A percentile compares a stretch with the other conserved stretches of the same genome.
These are phyloP conservation scores for Edaphochlamys debaryana DNA, from an alignment of 139 green algal species.

Conservation along the genomic window DNA sequence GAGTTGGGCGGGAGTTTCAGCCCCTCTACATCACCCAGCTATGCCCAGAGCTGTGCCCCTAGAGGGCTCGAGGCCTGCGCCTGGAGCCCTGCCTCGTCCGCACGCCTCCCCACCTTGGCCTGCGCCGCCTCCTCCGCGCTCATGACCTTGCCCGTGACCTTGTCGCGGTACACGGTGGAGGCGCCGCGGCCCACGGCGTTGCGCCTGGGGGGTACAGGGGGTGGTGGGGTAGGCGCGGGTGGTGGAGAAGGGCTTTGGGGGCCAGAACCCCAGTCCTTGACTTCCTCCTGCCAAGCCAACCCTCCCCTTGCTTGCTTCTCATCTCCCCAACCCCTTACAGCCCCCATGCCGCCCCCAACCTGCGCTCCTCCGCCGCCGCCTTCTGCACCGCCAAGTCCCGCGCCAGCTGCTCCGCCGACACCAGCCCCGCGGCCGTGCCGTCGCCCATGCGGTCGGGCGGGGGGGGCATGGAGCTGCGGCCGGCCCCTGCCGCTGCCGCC, in stretches of 20 bases:
- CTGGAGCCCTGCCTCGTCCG: too few species aligned
- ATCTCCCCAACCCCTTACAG: neutral
- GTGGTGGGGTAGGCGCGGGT: neutral
- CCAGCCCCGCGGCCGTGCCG: constrained; percentile 70
- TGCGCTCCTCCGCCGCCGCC: constrained; percentile 45
- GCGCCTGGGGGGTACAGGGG: constrained; percentile 49
- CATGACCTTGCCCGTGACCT: constrained; percentile 61
- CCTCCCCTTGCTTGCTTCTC: too few species aligned
- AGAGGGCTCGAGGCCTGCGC: too few species aligned
- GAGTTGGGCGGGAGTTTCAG: too few species aligned
- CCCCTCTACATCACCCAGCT: too few species aligned
- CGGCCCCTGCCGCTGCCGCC: too few species aligned
- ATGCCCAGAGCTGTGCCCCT: too few species aligned
- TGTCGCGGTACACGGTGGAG: constrained; percentile 84
- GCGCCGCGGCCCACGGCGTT: constrained; percentile 62
- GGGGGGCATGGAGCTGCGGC: neutral
- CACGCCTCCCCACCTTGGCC: constrained; percentile 16
- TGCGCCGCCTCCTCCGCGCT: constrained; percentile 54
- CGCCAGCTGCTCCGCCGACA: constrained; percentile 57
- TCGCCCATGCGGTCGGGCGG: constrained; percentile 63
- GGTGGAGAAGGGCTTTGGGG: too few species aligned
- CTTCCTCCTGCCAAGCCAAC: too few species aligned
- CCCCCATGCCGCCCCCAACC: constrained; percentile 42
- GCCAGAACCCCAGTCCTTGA: too few species aligned
- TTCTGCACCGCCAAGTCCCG: constrained; percentile 39